Evolutionary conservation across 169 alveolate species (phyloP).

Genomic region (Theileria orientalis): DNA sequence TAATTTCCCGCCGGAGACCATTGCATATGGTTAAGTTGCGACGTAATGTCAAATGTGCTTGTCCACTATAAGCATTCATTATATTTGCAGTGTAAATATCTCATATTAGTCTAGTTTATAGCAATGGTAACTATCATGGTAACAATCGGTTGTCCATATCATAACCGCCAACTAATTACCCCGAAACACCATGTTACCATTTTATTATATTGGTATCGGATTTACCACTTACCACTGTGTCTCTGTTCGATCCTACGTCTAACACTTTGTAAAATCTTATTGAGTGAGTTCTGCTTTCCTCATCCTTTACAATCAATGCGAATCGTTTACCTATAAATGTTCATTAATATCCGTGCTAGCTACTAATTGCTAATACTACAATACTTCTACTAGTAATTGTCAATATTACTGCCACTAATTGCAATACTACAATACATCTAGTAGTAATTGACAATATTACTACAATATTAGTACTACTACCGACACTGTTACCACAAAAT

Average conservation of each 20-base stretch:
- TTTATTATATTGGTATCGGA: background rate
- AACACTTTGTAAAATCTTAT: conserved; percentile 84
- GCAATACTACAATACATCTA: too few species aligned
- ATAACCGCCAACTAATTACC: too few species aligned
- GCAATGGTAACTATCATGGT: background rate
- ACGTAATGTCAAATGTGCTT: conserved; percentile 73
- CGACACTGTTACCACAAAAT: too few species aligned
- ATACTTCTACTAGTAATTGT: background rate
- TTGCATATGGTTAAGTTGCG: conserved; percentile 76
- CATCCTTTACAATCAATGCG: conserved; percentile 85
- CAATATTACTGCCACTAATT: background rate
- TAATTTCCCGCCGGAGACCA: conserved; percentile 89
- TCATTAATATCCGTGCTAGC: background rate
- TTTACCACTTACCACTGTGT: conserved; percentile 43
- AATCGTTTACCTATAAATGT: conserved; percentile 77
- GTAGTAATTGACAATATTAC: background rate
- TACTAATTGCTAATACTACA: background rate
- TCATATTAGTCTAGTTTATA: background rate
- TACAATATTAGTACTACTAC: too few species aligned
- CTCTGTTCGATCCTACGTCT: conserved; percentile 77
- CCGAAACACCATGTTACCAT: too few species aligned
- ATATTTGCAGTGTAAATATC: background rate
- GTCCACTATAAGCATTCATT: conserved; percentile 45
- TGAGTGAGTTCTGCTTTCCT: conserved; percentile 79
- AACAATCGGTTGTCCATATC: background rate